Evolutionary conservation across 2,329 filamentous ascomycete genomes (phyloP), one percentile per base, ranked within the genome.

Genomic region (Pyricularia grisea): DNA sequence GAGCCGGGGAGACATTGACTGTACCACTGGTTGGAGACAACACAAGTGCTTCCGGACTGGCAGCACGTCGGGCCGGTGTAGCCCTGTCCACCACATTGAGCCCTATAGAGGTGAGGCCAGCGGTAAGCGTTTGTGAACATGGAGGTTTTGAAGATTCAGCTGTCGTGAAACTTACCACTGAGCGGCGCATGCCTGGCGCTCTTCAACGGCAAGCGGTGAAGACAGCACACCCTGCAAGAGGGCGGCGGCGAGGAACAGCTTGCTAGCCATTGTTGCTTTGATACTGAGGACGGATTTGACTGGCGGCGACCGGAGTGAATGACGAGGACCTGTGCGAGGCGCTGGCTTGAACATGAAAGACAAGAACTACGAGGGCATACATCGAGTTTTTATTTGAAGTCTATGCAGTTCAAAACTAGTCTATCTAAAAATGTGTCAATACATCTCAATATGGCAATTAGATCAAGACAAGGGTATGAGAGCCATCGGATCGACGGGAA

Each of bases 1-100:
- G 20, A 83, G 80, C 20, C 79, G 75, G 9, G 77, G 77, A 78
- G 31, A 68, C 78, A 80, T 73, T 79, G 78, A 17, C 76, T 78
- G 68, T 79, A 79, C 68, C 73, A 79, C 33, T 76, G 71, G 71
- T 78, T 79, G 5, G 72, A 69, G 10, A 68, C 70, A 70, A 74
- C 73, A 74, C 78, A 80, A 1, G 72, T 72, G 17, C 74, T 73
- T 42, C 74, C 74, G 0, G 74, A 68, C 10, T 70, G 72, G 70
- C 78, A 79, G 63, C 74, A 74, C 6, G 75, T 77, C 9, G 76
- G 71, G 0, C 78, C 77, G 0, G 73, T 72, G 72, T 75, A 79
- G 17, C 73, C 74, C 36, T 71, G 70, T 23, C 78, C 78, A n/a
- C 78, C 78, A 30, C 78, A 79, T 70, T 79, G 78, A 1, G 72